phyloP scores from a whole-genome alignment of 2,329 filamentous ascomycete species.

The Ophiostoma ulmi region DNA sequence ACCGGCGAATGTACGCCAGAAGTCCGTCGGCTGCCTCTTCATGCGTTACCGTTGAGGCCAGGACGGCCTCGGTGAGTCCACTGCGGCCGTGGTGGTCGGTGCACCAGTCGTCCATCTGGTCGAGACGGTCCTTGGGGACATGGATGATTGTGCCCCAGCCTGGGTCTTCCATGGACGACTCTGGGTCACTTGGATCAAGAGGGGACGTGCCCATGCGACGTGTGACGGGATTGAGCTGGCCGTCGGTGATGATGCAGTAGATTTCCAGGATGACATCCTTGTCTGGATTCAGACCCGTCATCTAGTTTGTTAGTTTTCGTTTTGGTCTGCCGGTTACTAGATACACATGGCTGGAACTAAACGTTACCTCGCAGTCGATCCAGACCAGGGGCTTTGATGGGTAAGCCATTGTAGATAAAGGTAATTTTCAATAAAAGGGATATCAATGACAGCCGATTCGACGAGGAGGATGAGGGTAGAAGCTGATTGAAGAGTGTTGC shows the following conservation, averaged over 20 bases:
- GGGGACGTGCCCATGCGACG: not conserved
- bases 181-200: not conserved
- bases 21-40: conserved; percentile 67
- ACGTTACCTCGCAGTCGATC: conserved; percentile 28
- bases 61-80: conserved; percentile 73
- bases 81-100: conserved; percentile 69
- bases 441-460: not conserved
- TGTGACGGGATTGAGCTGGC: conserved; percentile 48
- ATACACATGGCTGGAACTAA: not conserved
- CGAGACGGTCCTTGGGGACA: conserved; percentile 63
- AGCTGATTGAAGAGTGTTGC: not conserved
- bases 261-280: conserved; percentile 85
- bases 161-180: conserved; percentile 62
- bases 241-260: conserved; percentile 84
- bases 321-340: too few relatives aligned
- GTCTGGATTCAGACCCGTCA: conserved; percentile 80
- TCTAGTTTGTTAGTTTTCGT: conserved; percentile 48
- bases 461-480: not conserved
- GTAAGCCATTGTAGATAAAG: conserved; percentile 18
- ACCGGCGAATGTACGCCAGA: conserved; percentile 69
- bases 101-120: conserved; percentile 86
- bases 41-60: conserved; percentile 67
- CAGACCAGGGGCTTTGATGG: conserved; percentile 24
- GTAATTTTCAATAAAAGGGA: not conserved
- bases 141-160: conserved; percentile 81